Conservation (phyloP, 768 basidiomycete species). For the Hygrocybe punicea region DNA sequence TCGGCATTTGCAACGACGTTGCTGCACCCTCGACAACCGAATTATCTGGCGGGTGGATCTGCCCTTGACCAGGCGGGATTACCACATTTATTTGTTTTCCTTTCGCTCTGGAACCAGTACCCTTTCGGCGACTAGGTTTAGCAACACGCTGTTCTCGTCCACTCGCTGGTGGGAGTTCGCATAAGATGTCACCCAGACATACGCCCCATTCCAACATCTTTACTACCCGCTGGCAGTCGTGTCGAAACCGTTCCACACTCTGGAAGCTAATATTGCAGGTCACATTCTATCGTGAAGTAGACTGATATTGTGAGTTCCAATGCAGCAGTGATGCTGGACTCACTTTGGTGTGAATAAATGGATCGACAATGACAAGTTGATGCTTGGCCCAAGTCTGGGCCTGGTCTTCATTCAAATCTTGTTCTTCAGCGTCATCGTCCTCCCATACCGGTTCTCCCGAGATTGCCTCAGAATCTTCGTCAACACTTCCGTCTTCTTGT, state of each 20-base stretch:
- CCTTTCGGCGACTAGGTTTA: background rate
- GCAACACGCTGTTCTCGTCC: too few relatives aligned
- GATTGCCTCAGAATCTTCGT: too few relatives aligned
- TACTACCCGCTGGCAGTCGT: slow-evolving; percentile 2
- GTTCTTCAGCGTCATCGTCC: slow-evolving; percentile 1
- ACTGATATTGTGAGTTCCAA: background rate
- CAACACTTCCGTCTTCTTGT: background rate
- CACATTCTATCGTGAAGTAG: slow-evolving; percentile 17
- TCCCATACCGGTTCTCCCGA: background rate
- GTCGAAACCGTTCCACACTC: slow-evolving; percentile 1
- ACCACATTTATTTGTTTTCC: background rate
- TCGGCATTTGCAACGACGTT: too few relatives aligned
- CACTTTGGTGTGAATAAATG: slow-evolving; percentile 42
- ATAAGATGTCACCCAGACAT: background rate
- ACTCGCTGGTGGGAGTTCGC: background rate
- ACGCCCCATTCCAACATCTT: background rate
- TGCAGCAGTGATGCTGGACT: background rate
- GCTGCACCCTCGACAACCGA: too few relatives aligned
- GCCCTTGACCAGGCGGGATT: too few relatives aligned
- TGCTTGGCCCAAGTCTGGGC: background rate
- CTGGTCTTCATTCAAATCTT: slow-evolving; percentile 1
- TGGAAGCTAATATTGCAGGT: slow-evolving; percentile 5
- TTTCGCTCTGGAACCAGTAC: background rate
- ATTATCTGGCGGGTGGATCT: too few relatives aligned
- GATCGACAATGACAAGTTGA: slow-evolving; percentile 35